A percentile compares a stretch with the other conserved stretches of the same genome.
These are phyloP conservation scores for Sicyos baderoa DNA, from an alignment of 306 rosid genomes.

Conservation along the genomic window DNA sequence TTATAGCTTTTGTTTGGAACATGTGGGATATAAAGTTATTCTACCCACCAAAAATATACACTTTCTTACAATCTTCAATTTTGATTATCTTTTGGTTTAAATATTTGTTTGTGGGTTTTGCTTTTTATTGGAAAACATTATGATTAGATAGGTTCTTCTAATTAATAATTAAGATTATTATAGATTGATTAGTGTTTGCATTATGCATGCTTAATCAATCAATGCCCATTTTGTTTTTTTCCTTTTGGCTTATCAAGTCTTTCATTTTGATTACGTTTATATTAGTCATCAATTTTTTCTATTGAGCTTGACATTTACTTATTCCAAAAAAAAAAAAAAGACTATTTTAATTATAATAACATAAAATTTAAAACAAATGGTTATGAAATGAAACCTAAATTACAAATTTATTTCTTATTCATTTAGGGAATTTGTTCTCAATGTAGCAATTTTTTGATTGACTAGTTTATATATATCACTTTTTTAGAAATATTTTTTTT, in stretches of 20 bases:
- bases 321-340: too few species aligned
- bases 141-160: conserved; percentile 6
- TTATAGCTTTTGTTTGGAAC: conserved; percentile 18
- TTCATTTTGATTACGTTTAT: background rate
- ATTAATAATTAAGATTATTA: conserved; percentile 3
- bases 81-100: background rate
- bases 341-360: too few species aligned
- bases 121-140: background rate
- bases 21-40: conserved; percentile 14
- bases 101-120: background rate
- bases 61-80: background rate
- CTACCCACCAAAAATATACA: conserved; percentile 4
- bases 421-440: too few species aligned
- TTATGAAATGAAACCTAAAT: too few species aligned
- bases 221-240: background rate
- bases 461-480: too few species aligned
- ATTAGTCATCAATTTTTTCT: conserved; percentile 3
- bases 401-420: too few species aligned
- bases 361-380: too few species aligned
- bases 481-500: too few species aligned
- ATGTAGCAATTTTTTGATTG: too few species aligned
- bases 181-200: background rate
- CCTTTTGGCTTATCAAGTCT: background rate
- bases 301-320: background rate
- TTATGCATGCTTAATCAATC: conserved; percentile 7